phyloP scores from a whole-genome alignment of 352 stramenopile genomes.

The Globisporangium viniferum region DNA sequence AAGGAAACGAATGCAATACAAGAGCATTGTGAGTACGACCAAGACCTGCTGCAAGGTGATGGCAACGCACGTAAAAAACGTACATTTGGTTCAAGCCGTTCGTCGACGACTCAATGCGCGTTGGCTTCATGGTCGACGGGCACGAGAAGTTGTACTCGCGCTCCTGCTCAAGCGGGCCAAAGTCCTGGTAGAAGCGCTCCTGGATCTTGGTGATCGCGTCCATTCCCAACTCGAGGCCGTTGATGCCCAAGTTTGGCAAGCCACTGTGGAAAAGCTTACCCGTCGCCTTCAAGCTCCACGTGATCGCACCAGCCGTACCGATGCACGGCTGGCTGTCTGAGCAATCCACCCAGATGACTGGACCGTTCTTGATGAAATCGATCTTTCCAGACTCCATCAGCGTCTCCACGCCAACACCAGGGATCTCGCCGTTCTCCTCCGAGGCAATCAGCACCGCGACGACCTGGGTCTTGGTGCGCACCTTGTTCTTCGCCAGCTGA shows the following conservation, averaged over 20 bases:
- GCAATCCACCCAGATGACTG: conserved; percentile 91
- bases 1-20: background rate
- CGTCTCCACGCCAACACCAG: conserved; percentile 86
- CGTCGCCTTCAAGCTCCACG: conserved; percentile 88
- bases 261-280: conserved; percentile 92
- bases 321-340: conserved; percentile 92
- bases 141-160: conserved; percentile 90
- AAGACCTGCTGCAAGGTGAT: too few relatives aligned
- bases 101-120: conserved; percentile 72
- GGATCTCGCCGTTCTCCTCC: conserved; percentile 83
- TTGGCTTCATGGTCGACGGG: conserved; percentile 86
- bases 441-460: conserved; percentile 90
- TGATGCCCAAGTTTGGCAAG: conserved; percentile 88
- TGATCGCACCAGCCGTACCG: conserved; percentile 82
- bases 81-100: conserved; percentile 87
- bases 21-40: background rate
- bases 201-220: conserved; percentile 86
- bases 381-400: conserved; percentile 88
- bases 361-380: conserved; percentile 91
- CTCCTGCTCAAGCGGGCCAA: conserved; percentile 78
- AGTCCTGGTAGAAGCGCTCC: conserved; percentile 88
- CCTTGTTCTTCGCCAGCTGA: conserved; percentile 71
- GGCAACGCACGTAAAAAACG: background rate
- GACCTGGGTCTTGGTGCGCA: conserved; percentile 73
- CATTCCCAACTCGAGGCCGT: conserved; percentile 86